phyloP scores from a whole-genome alignment of 2,329 filamentous ascomycete genomes.

The Cercospora zeina region DNA sequence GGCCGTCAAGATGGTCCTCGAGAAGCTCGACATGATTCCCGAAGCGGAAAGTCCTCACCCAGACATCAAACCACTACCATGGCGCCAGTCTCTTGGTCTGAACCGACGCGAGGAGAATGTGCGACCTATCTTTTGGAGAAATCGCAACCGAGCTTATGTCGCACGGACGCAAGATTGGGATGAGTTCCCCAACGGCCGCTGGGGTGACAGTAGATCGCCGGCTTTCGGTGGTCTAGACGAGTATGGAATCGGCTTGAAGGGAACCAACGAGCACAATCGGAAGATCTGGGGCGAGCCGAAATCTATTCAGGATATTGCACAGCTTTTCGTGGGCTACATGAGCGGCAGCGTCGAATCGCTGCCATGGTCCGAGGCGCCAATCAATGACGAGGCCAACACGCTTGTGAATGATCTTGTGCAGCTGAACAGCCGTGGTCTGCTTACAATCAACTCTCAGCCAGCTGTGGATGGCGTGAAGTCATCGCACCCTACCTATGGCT shows the following conservation, averaged over 20 bases:
- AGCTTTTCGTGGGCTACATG: conserved; percentile 83
- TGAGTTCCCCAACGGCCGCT: conserved; percentile 97
- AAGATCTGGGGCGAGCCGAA: conserved; percentile 89
- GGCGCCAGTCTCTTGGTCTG: conserved; percentile 90
- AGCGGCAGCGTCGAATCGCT: conserved; percentile 76
- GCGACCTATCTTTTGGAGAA: conserved; percentile 97
- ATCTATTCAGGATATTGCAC: conserved; percentile 74
- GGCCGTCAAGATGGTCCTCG: conserved; percentile 88
- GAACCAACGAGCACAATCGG: conserved; percentile 92
- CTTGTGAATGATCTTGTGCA: conserved; percentile 76
- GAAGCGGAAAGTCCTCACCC: conserved; percentile 62
- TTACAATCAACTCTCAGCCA: conserved; percentile 97
- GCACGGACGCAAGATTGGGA: conserved; percentile 97
- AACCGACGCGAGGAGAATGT: conserved; percentile 91
- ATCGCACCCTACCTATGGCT: conserved; percentile 81
- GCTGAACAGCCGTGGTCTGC: conserved; percentile 80
- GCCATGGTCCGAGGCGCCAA: conserved; percentile 90
- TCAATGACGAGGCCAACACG: conserved; percentile 75
- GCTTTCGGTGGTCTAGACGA: conserved; percentile 94
- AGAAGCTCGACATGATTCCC: conserved; percentile 81
- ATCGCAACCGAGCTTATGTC: conserved; percentile 93
- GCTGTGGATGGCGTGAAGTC: conserved; percentile 90
- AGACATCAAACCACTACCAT: conserved; percentile 74
- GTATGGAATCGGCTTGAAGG: conserved; percentile 90
- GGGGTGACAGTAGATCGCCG: conserved; percentile 94